Evolutionary conservation across 768 basidiomycete species (phyloP).

Genomic region (Candolleomyces eurysporus): DNA sequence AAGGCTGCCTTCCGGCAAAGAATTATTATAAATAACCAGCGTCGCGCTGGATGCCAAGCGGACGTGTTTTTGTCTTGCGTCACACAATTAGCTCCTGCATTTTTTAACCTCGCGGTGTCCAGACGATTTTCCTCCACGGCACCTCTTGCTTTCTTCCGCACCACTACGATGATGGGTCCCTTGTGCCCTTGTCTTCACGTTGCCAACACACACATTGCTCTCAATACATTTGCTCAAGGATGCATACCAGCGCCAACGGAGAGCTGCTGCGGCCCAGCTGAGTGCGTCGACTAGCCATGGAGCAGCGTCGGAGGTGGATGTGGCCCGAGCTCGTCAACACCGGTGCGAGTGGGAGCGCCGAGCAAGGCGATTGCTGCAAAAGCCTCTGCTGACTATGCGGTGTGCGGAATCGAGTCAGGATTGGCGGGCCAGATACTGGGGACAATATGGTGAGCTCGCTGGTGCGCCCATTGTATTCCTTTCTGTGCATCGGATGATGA

Average conservation of each 20-base stretch:
- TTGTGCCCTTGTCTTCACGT: background rate
- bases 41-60: background rate
- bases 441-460: background rate
- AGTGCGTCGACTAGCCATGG: too few relatives aligned
- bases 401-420: too few relatives aligned
- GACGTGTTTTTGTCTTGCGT: constrained; percentile 4
- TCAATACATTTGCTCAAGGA: background rate
- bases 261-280: too few relatives aligned
- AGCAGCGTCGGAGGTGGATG: too few relatives aligned
- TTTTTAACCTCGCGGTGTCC: background rate
- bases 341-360: too few relatives aligned
- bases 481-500: background rate
- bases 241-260: background rate
- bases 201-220: background rate
- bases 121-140: too few relatives aligned
- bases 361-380: too few relatives aligned
- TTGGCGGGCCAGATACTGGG: background rate
- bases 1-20: background rate
- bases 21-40: background rate
- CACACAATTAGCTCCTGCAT: background rate
- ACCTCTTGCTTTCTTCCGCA: background rate
- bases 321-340: too few relatives aligned
- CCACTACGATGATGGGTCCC: background rate
- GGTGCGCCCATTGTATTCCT: background rate
- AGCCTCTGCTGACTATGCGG: too few relatives aligned